Evolutionary conservation across 495 filamentous ascomycete genomes (phyloP), one percentile per base, ranked within the genome.

Genomic region (Extremus antarcticus): DNA sequence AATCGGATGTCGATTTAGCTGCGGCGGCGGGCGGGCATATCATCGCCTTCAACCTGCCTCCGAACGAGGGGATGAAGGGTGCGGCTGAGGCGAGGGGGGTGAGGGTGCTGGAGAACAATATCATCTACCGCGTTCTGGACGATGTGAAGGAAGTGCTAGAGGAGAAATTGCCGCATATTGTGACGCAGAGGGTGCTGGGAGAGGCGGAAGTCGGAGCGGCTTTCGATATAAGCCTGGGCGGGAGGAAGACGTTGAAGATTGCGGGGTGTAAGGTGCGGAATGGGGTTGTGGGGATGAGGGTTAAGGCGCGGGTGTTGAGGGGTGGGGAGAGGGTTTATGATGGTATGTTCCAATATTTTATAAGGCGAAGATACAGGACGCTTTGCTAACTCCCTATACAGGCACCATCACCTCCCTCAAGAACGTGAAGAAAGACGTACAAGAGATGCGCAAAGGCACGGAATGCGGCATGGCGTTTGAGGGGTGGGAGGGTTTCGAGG

Each of bases 381-480:
- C n/a, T 47, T 20, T 13, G n/a, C 66, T 95, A 9, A 94, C 79
- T 63, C 73, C 54, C 47, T 50, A 2, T 16, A 32, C 47, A 94
- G 90, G 90, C 52, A 72, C 75, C 9, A 75, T 97, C 15, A 73
- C 79, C 19, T 87, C 85, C 1, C 78, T 99, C 25, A 97, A 92
- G 74, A 85, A 91, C 61, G 79, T 86, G 66, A 94, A 97, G 77
- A 92, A 94, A 61, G 87, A 95, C 64, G 83, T 90, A 7, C 73
- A 73, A 8, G 86, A 94, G 64, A 90, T 91, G 81, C 83, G 81
- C 62, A 97, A 94, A 74, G 90, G 87, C 40, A 81, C 74, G 41
- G 94, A 99, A 67, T 99, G 94, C 63, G 94, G 94, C 49, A 84
- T 99, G 56, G 80, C 77, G 38, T 95, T 99, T 63, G 79, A 84